These are phyloP conservation scores for Eucalyptus sideroxylon DNA, from an alignment of 345 rosid genomes.

Conservation along the genomic window DNA sequence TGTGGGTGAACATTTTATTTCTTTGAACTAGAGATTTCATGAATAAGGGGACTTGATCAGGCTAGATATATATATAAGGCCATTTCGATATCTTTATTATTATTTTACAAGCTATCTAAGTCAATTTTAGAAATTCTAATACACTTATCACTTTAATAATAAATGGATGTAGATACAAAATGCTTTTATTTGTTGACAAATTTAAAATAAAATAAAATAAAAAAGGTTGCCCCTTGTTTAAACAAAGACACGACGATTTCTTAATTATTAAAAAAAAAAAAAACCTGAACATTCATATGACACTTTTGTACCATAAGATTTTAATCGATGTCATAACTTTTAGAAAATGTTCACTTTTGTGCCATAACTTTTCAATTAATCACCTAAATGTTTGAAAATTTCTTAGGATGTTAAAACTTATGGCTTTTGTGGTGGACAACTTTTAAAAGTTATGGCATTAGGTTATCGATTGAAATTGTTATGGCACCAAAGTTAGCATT, in stretches of 20 bases:
- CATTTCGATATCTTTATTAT: no score
- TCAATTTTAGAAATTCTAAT: no score
- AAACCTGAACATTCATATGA: neutral
- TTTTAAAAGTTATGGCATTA: neutral
- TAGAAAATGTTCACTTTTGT: neutral
- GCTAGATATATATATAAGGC: no score
- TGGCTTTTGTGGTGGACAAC: neutral
- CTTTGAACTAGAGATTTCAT: no score
- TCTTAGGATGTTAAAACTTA: neutral
- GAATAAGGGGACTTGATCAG: no score
- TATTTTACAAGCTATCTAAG: no score
- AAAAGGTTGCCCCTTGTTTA: neutral
- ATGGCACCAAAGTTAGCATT: fast-evolving
- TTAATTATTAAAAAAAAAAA: no score
- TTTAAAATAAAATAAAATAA: no score
- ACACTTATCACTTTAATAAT: no score
- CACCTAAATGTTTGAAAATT: neutral
- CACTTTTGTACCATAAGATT: neutral
- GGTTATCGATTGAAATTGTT: neutral
- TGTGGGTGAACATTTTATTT: no score
- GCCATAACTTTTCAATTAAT: neutral
- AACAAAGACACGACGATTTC: neutral
- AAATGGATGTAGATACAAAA: neutral
- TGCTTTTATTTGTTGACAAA: no score
- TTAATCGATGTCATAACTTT: neutral